Conservation (phyloP, 2,329 filamentous ascomycete genomes). For the Fusarium mundagurra region DNA sequence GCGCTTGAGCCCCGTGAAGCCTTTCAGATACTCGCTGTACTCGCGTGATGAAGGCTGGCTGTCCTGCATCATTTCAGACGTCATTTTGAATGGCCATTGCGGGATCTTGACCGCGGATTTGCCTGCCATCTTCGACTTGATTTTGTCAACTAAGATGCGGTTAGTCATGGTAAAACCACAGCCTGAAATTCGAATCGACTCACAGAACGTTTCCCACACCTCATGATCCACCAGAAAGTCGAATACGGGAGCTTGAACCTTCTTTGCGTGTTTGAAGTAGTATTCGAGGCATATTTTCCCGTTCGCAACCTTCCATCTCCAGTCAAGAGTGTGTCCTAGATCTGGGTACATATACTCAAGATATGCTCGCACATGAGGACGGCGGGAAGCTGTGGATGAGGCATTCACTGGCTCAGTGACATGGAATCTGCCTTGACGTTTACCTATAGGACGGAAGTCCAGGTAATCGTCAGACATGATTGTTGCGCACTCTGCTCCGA, state of each 20-base stretch:
- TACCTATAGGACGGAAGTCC: neutral
- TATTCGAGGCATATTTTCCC: rapidly evolving
- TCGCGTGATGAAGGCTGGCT: neutral
- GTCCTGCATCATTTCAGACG: neutral
- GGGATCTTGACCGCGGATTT: rapidly evolving
- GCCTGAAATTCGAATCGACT: neutral
- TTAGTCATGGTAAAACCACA: neutral
- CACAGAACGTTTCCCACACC: neutral
- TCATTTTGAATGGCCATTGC: neutral
- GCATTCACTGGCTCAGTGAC: rapidly evolving
- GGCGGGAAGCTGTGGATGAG: neutral
- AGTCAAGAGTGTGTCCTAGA: rapidly evolving
- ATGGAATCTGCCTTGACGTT: neutral
- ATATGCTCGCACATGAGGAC: neutral
- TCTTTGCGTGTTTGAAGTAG: rapidly evolving
- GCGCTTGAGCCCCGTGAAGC: rapidly evolving
- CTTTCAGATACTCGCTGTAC: neutral
- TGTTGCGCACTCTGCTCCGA: neutral
- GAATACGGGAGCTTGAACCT: neutral
- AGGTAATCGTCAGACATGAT: neutral
- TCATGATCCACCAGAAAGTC: neutral
- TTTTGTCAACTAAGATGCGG: neutral
- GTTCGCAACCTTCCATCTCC: rapidly evolving
- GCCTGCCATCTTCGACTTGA: neutral
- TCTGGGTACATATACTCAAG: neutral